Conservation (phyloP, 2,329 filamentous ascomycete genomes). For the Trichoderma brevicompactum region DNA sequence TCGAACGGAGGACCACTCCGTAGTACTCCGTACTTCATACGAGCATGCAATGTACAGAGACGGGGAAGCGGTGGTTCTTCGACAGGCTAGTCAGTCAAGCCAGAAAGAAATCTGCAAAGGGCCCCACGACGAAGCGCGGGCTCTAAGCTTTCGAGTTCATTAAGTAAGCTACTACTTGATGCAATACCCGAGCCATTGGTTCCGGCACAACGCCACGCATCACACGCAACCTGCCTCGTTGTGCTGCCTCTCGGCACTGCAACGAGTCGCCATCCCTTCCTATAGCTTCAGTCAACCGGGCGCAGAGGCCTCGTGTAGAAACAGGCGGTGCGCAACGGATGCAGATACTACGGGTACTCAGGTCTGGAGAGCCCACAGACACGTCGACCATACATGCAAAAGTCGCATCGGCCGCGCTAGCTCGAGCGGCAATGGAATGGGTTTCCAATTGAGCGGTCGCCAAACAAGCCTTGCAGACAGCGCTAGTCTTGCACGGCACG, state of each 20-base stretch:
- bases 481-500: slow-evolving; percentile 25
- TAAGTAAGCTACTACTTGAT: not conserved
- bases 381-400: slow-evolving; percentile 30
- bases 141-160: not conserved
- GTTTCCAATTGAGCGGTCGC: slow-evolving; percentile 33
- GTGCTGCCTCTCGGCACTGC: too few relatives aligned
- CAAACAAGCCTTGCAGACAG: slow-evolving; percentile 23
- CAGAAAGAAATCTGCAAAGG: not conserved
- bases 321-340: slow-evolving; percentile 24
- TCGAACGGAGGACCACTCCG: not conserved
- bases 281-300: not conserved
- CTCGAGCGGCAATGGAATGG: slow-evolving; percentile 31
- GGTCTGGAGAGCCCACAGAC: slow-evolving; percentile 27
- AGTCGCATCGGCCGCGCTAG: slow-evolving; percentile 29
- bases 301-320: slow-evolving; percentile 9
- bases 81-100: slow-evolving; percentile 1
- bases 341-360: slow-evolving; percentile 17
- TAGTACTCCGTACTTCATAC: slow-evolving; percentile 2
- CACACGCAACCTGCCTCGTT: not conserved
- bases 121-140: slow-evolving; percentile 1
- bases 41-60: slow-evolving; percentile 3
- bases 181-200: slow-evolving; percentile 15
- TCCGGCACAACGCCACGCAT: slow-evolving; percentile 7
- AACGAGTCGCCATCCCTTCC: not conserved
- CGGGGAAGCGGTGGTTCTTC: not conserved